A percentile compares a stretch with the other conserved stretches of the same genome.
These are phyloP conservation scores for Hygrophila difformis DNA, from an alignment of 257 asterid genomes.

Conservation along the genomic window DNA sequence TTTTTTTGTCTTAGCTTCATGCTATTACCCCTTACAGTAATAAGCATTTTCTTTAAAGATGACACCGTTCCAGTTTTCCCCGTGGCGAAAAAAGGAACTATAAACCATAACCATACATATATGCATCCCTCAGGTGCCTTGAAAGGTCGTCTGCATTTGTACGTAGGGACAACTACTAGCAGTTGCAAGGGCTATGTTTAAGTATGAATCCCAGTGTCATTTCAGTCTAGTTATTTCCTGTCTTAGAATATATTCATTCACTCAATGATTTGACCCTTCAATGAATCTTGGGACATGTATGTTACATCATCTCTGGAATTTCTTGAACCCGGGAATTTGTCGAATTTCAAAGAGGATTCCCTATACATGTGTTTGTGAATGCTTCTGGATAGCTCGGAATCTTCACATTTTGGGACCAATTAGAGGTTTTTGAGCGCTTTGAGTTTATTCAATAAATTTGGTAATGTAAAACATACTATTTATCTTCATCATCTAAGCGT, in stretches of 20 bases:
- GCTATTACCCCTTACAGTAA: too few relatives aligned
- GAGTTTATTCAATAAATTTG: too few relatives aligned
- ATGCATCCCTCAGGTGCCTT: constrained; percentile 9
- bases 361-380: background rate
- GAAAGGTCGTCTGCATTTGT: constrained; percentile 18
- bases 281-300: too few relatives aligned
- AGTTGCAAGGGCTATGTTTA: too few relatives aligned
- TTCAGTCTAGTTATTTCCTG: constrained; percentile 5
- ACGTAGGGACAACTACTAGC: constrained; percentile 7
- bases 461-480: too few relatives aligned
- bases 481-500: too few relatives aligned
- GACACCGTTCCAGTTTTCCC: background rate
- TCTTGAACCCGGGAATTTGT: too few relatives aligned
- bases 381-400: constrained; percentile 15
- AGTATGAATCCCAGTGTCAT: background rate
- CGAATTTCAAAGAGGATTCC: constrained; percentile 13
- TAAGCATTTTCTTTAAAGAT: background rate
- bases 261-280: background rate
- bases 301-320: too few relatives aligned
- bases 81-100: background rate
- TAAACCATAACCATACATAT: background rate
- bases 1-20: background rate
- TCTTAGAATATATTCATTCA: constrained; percentile 12
- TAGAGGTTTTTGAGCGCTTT: too few relatives aligned
- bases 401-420: constrained; percentile 8